Evolutionary conservation across 495 filamentous ascomycete species (phyloP).

Genomic region (Filosporella fistucella): DNA sequence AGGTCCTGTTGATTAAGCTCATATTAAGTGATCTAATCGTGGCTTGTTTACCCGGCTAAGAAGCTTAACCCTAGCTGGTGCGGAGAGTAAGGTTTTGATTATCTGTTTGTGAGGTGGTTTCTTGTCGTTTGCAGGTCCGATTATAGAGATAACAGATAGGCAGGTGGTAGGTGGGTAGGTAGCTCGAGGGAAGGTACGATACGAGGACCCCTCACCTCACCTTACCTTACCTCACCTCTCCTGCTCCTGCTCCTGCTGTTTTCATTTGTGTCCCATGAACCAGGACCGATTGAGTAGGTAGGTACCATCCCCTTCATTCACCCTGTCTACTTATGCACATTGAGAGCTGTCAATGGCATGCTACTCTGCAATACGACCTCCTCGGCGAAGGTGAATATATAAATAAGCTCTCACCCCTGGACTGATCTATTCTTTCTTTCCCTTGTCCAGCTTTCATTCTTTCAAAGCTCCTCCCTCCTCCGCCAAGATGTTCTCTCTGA

Average conservation of each 20-base stretch:
- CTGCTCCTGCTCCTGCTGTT: too few species aligned
- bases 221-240: background rate
- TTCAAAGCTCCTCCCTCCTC: too few species aligned
- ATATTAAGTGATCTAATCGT: too few species aligned
- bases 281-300: slow-evolving; percentile 1
- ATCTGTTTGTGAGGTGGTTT: background rate
- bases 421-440: too few species aligned
- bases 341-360: too few species aligned
- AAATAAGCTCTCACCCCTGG: background rate
- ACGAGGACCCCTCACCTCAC: background rate
- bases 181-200: too few species aligned
- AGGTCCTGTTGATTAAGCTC: too few species aligned
- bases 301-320: background rate
- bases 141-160: background rate
- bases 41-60: too few species aligned
- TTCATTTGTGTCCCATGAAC: background rate
- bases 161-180: background rate
- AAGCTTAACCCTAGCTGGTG: too few species aligned
- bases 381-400: too few species aligned
- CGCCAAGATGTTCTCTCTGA: slow-evolving; percentile 7
- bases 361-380: too few species aligned
- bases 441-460: background rate
- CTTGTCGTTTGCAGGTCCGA: background rate
- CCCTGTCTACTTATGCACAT: background rate
- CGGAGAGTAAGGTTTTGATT: too few species aligned